Percentiles rank a stretch among this genome's conserved stretches.
These are phyloP conservation scores for Tuctoria greenei DNA, from an alignment of 176 grass and related monocot genomes.

Conservation along the genomic window DNA sequence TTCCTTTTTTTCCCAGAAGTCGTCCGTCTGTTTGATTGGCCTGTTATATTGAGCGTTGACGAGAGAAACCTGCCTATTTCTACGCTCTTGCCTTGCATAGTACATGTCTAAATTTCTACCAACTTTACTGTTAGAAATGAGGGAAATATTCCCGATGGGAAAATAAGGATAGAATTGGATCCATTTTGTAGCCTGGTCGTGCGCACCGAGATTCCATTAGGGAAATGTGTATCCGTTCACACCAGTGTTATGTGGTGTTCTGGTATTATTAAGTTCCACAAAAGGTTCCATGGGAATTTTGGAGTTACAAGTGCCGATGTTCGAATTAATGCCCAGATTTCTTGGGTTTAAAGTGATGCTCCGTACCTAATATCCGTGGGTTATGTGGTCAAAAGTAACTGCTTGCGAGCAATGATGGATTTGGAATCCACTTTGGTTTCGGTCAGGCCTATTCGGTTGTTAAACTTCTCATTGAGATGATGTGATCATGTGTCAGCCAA, in stretches of 20 bases:
- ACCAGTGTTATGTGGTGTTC: background rate
- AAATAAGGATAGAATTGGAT: background rate
- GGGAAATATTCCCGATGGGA: background rate
- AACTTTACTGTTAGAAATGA: background rate
- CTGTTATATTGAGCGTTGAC: conserved; percentile 30
- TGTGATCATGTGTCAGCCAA: conserved; percentile 9
- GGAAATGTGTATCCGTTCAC: background rate
- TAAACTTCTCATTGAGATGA: conserved; percentile 6
- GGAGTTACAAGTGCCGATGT: background rate
- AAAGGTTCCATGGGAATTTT: conserved; percentile 11
- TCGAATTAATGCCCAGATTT: background rate
- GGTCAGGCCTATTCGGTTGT: conserved; percentile 26
- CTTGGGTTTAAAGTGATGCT: conserved; percentile 39
- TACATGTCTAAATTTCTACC: background rate
- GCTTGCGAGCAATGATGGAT: conserved; percentile 23
- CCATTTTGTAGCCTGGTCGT: background rate
- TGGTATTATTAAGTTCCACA: background rate
- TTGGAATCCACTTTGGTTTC: conserved; percentile 30
- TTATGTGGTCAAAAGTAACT: conserved; percentile 10
- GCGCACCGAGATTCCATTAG: background rate
- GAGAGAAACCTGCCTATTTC: background rate
- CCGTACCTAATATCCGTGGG: conserved; percentile 17
- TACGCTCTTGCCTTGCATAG: background rate
- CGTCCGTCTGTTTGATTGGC: background rate
- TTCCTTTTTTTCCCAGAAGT: background rate